Conservation (phyloP, 2,329 filamentous ascomycete genomes). For the Pseudonectria foliicola region DNA sequence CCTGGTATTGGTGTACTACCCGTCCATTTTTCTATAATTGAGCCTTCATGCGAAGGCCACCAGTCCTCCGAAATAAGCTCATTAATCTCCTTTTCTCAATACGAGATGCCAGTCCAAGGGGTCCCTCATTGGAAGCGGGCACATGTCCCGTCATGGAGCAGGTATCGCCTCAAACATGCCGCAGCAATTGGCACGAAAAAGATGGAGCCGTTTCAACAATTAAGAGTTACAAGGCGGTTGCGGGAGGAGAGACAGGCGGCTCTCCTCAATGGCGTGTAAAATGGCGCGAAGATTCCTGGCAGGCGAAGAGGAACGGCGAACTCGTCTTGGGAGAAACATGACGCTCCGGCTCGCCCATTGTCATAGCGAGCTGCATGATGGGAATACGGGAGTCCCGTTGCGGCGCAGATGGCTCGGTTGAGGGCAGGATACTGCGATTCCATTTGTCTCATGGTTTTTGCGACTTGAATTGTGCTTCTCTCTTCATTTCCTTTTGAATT, state of each 20-base stretch:
- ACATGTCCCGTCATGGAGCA: slow-evolving; percentile 15
- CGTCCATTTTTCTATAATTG: slow-evolving; percentile 45
- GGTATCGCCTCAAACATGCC: slow-evolving; percentile 24
- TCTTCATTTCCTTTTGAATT: slow-evolving; percentile 22
- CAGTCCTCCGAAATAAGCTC: slow-evolving; percentile 15
- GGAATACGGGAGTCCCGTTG: slow-evolving; percentile 7
- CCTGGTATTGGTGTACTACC: slow-evolving; percentile 44
- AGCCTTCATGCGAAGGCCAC: slow-evolving; percentile 15
- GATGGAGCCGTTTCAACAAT: slow-evolving; percentile 14
- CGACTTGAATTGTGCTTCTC: slow-evolving; percentile 18
- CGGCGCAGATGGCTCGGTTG: slow-evolving; percentile 14
- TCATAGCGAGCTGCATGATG: slow-evolving; percentile 8
- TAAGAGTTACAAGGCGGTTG: slow-evolving; percentile 16
- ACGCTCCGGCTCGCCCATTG: slow-evolving; percentile 1
- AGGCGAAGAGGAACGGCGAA: slow-evolving; percentile 7
- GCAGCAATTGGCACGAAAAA: slow-evolving; percentile 26
- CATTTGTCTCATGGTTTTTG: slow-evolving; percentile 24
- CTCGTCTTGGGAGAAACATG: slow-evolving; percentile 6
- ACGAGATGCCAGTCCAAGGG: slow-evolving; percentile 15
- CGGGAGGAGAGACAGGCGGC: slow-evolving; percentile 15
- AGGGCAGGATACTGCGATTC: slow-evolving; percentile 18
- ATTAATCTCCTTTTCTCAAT: slow-evolving; percentile 13
- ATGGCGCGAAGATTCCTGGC: slow-evolving; percentile 9
- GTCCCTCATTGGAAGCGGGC: slow-evolving; percentile 11
- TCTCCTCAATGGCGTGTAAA: slow-evolving; percentile 15